Percentiles rank a stretch among this genome's conserved stretches.
phyloP scores from a whole-genome alignment of 768 basidiomycete species.

The Stropharia rugosoannulata region DNA sequence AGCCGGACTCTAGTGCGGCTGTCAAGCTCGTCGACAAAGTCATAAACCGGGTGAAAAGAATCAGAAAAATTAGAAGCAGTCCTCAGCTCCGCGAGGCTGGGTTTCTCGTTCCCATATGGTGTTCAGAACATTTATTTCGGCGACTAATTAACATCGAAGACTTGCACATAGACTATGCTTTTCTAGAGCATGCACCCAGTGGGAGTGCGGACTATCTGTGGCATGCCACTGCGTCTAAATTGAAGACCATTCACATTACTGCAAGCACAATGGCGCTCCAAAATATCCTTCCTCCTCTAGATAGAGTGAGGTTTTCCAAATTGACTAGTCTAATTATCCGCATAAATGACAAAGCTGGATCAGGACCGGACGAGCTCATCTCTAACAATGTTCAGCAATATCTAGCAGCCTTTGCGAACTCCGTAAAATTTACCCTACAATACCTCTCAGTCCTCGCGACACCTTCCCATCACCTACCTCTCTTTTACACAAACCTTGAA shows the following conservation, averaged over 20 bases:
- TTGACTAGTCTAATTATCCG: neutral
- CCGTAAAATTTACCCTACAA: neutral
- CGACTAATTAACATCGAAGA: no score
- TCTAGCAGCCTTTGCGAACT: slow-evolving; percentile 1
- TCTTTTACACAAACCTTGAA: slow-evolving; percentile 1
- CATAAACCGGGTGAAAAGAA: neutral
- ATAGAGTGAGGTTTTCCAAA: neutral
- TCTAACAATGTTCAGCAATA: neutral
- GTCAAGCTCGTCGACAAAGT: neutral
- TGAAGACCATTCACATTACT: no score
- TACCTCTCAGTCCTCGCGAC: neutral
- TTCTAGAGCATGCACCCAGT: no score
- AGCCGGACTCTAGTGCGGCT: neutral
- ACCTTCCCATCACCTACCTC: neutral
- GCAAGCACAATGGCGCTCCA: no score
- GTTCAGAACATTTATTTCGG: no score
- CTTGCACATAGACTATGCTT: no score
- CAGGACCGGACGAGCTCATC: neutral
- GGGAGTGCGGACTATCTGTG: no score
- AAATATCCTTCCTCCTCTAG: no score
- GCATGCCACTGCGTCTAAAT: no score
- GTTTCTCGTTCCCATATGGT: neutral
- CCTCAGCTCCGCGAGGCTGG: no score
- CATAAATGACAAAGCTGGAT: neutral
- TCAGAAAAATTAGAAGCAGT: no score